Conservation (phyloP, 805 yeast species). For the Saccharomycopsis vini region DNA sequence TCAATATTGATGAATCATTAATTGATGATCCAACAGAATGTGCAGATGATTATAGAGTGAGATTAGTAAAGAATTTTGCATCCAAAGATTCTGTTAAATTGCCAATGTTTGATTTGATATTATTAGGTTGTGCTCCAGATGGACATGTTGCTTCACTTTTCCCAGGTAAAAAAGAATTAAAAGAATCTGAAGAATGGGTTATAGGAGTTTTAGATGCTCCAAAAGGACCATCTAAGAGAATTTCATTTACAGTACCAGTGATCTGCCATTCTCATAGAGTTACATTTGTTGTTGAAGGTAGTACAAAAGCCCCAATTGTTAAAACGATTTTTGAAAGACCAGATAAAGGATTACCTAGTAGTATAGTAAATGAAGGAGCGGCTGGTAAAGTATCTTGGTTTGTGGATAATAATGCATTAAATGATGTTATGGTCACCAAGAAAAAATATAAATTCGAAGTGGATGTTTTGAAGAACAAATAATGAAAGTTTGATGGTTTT, state of each 20-base stretch:
- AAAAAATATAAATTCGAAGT: constrained; percentile 19
- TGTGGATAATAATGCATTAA: constrained; percentile 87
- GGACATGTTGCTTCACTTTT: constrained; percentile 96
- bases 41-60: constrained; percentile 88
- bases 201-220: constrained; percentile 91
- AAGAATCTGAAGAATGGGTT: constrained; percentile 93
- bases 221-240: constrained; percentile 74
- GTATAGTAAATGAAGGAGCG: constrained; percentile 91
- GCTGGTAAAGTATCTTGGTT: constrained; percentile 97
- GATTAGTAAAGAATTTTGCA: constrained; percentile 82
- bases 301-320: constrained; percentile 87
- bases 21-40: constrained; percentile 81
- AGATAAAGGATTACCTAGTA: constrained; percentile 89
- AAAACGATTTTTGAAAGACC: constrained; percentile 93
- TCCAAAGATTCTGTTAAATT: constrained; percentile 92
- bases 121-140: constrained; percentile 97
- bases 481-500: too few species aligned
- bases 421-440: constrained; percentile 46
- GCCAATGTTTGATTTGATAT: constrained; percentile 85
- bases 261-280: constrained; percentile 89
- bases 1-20: constrained; percentile 70
- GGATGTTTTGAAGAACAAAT: constrained; percentile 15
- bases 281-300: constrained; percentile 93
- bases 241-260: constrained; percentile 88
- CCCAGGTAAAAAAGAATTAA: constrained; percentile 80